These are phyloP conservation scores for Pezicula carpinea DNA, from an alignment of 2,329 filamentous ascomycete species.

Conservation along the genomic window DNA sequence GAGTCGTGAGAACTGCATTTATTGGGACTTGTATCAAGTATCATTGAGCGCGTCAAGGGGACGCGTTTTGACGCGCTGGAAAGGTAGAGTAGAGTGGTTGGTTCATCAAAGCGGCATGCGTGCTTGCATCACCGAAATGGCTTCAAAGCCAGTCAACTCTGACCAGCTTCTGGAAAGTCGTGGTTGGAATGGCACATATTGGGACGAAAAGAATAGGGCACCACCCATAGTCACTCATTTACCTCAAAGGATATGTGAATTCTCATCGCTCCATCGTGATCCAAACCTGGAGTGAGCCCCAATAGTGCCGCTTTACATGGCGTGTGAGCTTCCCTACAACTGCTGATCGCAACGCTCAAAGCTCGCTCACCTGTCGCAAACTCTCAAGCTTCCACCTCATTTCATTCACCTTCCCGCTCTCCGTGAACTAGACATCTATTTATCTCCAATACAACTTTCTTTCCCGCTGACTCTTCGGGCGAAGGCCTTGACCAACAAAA, in stretches of 20 bases:
- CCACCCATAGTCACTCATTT: too few species aligned
- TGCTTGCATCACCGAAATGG: too few species aligned
- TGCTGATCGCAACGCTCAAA: too few species aligned
- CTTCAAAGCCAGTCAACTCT: too few species aligned
- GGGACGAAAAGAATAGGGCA: too few species aligned
- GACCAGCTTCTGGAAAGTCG: too few species aligned
- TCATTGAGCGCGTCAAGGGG: constrained; percentile 1
- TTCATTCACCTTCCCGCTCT: too few species aligned
- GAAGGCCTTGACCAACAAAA: neutral
- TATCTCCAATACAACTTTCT: neutral
- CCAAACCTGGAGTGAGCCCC: too few species aligned
- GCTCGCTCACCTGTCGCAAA: constrained; percentile 10
- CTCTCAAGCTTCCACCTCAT: neutral
- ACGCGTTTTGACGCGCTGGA: constrained; percentile 12
- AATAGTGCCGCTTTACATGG: neutral
- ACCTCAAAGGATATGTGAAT: too few species aligned
- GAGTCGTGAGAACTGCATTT: neutral
- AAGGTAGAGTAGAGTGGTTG: constrained; percentile 5
- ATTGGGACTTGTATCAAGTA: too few species aligned
- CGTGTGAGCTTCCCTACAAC: neutral
- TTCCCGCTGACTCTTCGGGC: neutral
- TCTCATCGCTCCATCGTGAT: too few species aligned
- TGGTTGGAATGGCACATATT: too few species aligned
- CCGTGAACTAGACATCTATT: neutral
- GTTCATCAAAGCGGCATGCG: constrained; percentile 1